These are phyloP conservation scores for Lanmaoa rubissima DNA, from an alignment of 768 basidiomycete species.

Conservation along the genomic window DNA sequence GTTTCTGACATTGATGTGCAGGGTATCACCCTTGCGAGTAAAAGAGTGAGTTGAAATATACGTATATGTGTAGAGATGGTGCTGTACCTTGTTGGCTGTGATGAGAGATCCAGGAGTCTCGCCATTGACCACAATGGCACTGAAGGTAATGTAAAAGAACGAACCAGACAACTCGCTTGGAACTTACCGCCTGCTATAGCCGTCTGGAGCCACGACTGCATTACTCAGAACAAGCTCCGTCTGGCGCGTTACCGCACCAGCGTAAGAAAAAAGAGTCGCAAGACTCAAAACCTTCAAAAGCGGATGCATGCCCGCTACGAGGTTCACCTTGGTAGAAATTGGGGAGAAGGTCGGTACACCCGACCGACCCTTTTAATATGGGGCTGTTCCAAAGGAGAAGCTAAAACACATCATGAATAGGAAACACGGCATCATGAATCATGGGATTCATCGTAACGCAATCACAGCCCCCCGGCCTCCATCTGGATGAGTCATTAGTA, in stretches of 20 bases:
- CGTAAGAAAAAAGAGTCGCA: constrained; percentile 6
- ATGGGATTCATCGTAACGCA: neutral
- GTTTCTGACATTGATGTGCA: constrained; percentile 44
- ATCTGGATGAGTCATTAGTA: neutral
- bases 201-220: constrained; percentile 43
- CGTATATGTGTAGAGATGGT: neutral
- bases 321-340: neutral
- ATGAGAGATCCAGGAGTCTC: constrained; percentile 41
- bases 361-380: neutral
- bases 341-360: neutral
- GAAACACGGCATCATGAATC: neutral
- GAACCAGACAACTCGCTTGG: neutral
- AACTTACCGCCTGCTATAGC: constrained; percentile 34
- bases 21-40: constrained; percentile 34
- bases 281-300: constrained; percentile 11
- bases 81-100: constrained; percentile 36
- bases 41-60: neutral
- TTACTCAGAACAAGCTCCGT: constrained; percentile 38
- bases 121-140: constrained; percentile 42
- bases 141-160: constrained; percentile 9
- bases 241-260: constrained; percentile 10
- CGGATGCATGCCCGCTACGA: constrained; percentile 7
- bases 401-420: neutral
- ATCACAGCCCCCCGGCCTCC: neutral
- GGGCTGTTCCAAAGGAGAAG: neutral